A percentile compares a stretch with the other conserved stretches of the same genome.
Conservation (phyloP, 116 monocot genomes). For the Trichopus zeylanicus region DNA sequence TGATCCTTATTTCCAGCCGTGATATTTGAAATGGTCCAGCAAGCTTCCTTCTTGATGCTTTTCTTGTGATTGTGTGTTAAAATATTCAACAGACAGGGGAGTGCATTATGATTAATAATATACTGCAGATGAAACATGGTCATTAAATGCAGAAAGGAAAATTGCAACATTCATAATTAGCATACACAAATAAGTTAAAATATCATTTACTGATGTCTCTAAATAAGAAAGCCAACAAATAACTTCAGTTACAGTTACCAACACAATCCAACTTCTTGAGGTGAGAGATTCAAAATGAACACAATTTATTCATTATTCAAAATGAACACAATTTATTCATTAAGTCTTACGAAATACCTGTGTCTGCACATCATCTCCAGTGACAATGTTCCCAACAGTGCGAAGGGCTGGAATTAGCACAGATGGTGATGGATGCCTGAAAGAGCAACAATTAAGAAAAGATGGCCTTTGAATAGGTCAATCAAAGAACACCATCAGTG, state of each 20-base stretch:
- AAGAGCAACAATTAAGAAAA: neutral
- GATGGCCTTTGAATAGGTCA: no score
- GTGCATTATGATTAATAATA: slow-evolving; percentile 75
- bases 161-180: no score
- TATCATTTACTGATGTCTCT: no score
- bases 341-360: slow-evolving; percentile 64
- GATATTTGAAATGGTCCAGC: slow-evolving; percentile 96
- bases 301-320: no score
- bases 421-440: slow-evolving; percentile 68
- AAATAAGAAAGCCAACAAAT: no score
- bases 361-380: slow-evolving; percentile 90
- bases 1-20: slow-evolving; percentile 93
- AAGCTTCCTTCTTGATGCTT: slow-evolving; percentile 93
- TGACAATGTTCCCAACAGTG: slow-evolving; percentile 91
- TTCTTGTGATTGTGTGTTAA: slow-evolving; percentile 81
- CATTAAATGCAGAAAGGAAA: neutral
- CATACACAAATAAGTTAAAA: no score
- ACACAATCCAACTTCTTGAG: no score
- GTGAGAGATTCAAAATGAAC: no score
- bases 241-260: no score
- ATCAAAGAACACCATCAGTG: neutral
- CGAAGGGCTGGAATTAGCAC: slow-evolving; percentile 82
- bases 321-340: no score
- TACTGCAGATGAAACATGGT: slow-evolving; percentile 32
- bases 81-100: slow-evolving; percentile 61